These are phyloP conservation scores for Diddensiella transvaalensis DNA, from an alignment of 805 yeast genomes.

Conservation along the genomic window DNA sequence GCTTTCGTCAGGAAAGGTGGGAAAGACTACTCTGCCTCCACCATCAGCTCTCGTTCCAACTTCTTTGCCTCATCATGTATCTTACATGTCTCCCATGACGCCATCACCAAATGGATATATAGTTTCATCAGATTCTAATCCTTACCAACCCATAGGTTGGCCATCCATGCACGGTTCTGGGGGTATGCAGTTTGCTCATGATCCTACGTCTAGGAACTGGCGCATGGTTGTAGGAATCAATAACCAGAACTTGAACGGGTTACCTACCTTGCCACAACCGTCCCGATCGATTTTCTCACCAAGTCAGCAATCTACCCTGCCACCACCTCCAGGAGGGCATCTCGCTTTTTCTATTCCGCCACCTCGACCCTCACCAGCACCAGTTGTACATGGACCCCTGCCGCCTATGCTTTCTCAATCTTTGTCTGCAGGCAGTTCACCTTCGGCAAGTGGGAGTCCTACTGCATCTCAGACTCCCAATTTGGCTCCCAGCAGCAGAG, in stretches of 20 bases:
- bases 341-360: not conserved
- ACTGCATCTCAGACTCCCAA: not conserved
- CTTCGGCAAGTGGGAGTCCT: not conserved
- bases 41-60: not conserved
- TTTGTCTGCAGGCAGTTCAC: not conserved
- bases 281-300: too few species aligned
- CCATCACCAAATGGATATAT: too few species aligned
- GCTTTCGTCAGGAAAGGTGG: not conserved
- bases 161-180: not conserved
- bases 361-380: not conserved
- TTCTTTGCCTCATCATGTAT: too few species aligned
- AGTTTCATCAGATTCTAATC: too few species aligned
- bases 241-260: not conserved
- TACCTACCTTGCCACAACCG: not conserved
- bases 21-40: not conserved
- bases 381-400: not conserved
- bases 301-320: too few species aligned
- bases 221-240: slow-evolving; percentile 1
- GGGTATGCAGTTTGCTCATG: not conserved
- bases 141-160: too few species aligned
- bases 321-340: too few species aligned
- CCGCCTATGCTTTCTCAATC: not conserved
- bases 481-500: not conserved
- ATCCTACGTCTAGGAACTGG: not conserved
- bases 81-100: too few species aligned